Evolutionary conservation across 352 stramenopile species (phyloP), one percentile per base, ranked within the genome.

Genomic region (Phytophthora tubulina): DNA sequence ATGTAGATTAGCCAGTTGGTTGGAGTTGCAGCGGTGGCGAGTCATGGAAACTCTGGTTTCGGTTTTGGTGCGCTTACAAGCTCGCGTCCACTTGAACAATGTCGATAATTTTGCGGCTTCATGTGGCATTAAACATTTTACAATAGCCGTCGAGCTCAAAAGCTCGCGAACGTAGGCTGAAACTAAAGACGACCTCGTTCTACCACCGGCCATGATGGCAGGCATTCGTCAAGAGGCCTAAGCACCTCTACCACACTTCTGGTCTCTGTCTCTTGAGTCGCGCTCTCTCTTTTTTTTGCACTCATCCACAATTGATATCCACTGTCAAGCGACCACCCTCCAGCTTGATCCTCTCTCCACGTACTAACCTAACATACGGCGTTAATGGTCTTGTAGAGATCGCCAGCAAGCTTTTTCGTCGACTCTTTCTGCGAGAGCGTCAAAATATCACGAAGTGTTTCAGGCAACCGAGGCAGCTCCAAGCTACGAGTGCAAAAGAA

Each of bases 361-460:
- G 6, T 54, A 58, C 67, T 68, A 75, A 73, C 57, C 76, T 86
- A 86, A 71, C 74, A 79, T 52, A 84, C 72, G 64, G 76, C 63
- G 56, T 78, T 80, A 66, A 93, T 86, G 59, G 84, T 80, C 39
- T 81, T 81, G 73, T 89, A 86, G 33, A 93, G 76, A 63, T 90
- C 82, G 45, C 75, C 76, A 39, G 82, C 85, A n/a, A 93, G 74
- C 65, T 90, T 90, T 72, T 87, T 88, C 21, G 85, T 93, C 13
- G 85, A 93, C 49, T 74, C 64, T 77, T 91, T 93, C 63, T 84
- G 80, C 50, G 85, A 88, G 32, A 79, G 77, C 42, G 67, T 79
- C 62, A 81, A 75, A 61, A 91, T 90, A 41, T 80, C 63, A 60
- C 80, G 73, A 41, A 93, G 76, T 46, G 78, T 88, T 63, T 89